Conservation (phyloP, 768 basidiomycete genomes). For the Dacryopinax primogenitus region DNA sequence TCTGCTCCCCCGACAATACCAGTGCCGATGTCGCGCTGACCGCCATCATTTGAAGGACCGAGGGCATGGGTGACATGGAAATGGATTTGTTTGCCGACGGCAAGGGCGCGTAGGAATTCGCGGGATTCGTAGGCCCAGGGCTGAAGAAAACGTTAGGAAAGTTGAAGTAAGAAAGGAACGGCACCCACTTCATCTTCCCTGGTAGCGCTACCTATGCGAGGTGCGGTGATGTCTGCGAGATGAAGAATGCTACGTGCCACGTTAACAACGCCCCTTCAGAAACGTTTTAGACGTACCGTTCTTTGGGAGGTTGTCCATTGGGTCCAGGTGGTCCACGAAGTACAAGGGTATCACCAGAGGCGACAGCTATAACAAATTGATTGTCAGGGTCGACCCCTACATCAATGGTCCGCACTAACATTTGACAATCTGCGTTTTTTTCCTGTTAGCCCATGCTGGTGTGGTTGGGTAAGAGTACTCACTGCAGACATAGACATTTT, state of each 20-base stretch:
- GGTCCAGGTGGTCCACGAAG: constrained; percentile 62
- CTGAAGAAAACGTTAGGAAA: constrained; percentile 30
- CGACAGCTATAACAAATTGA: constrained; percentile 46
- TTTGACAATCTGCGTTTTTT: constrained; percentile 11
- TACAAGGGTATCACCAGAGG: constrained; percentile 82
- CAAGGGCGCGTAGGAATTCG: constrained; percentile 73
- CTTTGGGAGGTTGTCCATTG: constrained; percentile 81
- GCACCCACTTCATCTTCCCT: constrained; percentile 76
- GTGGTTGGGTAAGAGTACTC: neutral
- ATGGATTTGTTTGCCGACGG: constrained; percentile 81
- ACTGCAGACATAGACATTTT: constrained; percentile 8
- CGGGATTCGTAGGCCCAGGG: constrained; percentile 86
- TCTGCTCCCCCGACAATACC: constrained; percentile 64
- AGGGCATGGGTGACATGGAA: constrained; percentile 74
- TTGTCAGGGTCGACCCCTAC: neutral
- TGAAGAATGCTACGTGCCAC: constrained; percentile 57
- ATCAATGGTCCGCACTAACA: neutral
- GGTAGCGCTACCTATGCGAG: constrained; percentile 66
- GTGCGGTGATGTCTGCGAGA: constrained; percentile 75
- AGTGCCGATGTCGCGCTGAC: constrained; percentile 64
- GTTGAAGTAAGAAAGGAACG: neutral
- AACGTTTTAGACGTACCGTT: constrained; percentile 42
- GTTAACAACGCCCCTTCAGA: neutral
- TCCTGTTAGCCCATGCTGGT: neutral
- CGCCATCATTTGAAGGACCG: constrained; percentile 49